Conservation (phyloP, 2,329 filamentous ascomycete species). For the Knoxdaviesia proteae region DNA sequence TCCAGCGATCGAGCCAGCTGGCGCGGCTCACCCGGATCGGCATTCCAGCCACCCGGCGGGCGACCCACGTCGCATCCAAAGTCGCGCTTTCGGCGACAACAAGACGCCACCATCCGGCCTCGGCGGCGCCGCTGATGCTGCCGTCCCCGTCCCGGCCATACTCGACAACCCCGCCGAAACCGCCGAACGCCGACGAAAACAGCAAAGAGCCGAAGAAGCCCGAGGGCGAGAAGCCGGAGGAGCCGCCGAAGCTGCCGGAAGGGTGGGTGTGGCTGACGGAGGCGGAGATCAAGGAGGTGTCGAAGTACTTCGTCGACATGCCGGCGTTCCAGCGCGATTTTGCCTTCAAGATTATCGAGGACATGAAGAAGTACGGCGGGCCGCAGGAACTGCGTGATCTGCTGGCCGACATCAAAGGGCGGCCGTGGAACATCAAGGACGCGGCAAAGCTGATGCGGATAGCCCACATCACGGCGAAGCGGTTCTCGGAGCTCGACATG, state of each 20-base stretch:
- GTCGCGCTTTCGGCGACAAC: conserved; percentile 13
- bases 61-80: conserved; percentile 17
- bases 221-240: conserved; percentile 7
- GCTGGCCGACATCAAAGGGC: conserved; percentile 34
- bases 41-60: conserved; percentile 23
- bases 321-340: conserved; percentile 39
- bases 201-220: conserved; percentile 9
- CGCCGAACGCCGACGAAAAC: conserved; percentile 16
- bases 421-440: conserved; percentile 19
- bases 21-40: conserved; percentile 38
- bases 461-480: conserved; percentile 32
- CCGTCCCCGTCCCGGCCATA: conserved; percentile 15
- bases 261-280: conserved; percentile 26
- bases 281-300: conserved; percentile 28
- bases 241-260: conserved; percentile 13
- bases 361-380: conserved; percentile 47
- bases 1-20: conserved; percentile 45
- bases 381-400: conserved; percentile 44
- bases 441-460: conserved; percentile 39
- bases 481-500: conserved; percentile 7
- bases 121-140: conserved; percentile 7
- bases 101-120: conserved; percentile 14
- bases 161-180: conserved; percentile 16
- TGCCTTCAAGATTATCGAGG: conserved; percentile 37
- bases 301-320: conserved; percentile 38